These are phyloP conservation scores for Colletotrichum godetiae DNA, from an alignment of 2,329 filamentous ascomycete species.

Conservation along the genomic window DNA sequence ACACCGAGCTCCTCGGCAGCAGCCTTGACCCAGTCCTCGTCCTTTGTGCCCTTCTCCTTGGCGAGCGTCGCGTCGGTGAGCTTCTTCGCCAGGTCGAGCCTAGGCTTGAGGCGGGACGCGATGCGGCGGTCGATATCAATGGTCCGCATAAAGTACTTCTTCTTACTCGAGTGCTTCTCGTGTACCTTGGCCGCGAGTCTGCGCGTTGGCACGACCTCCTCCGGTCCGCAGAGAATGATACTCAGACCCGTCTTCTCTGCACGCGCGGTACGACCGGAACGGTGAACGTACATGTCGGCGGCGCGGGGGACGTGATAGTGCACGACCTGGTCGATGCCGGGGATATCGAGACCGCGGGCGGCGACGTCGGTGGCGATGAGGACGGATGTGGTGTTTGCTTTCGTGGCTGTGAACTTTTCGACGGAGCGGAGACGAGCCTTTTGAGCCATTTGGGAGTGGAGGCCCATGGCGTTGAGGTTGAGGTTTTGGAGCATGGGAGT, in stretches of 20 bases:
- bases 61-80: slow-evolving; percentile 86
- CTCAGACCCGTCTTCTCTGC: slow-evolving; percentile 82
- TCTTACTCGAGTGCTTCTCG: slow-evolving; percentile 62
- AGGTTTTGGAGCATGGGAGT: slow-evolving; percentile 87
- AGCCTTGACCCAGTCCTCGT: slow-evolving; percentile 84
- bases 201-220: slow-evolving; percentile 87
- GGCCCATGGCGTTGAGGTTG: slow-evolving; percentile 77
- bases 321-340: slow-evolving; percentile 86
- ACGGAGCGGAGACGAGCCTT: slow-evolving; percentile 94
- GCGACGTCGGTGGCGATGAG: slow-evolving; percentile 95
- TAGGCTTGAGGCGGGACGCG: slow-evolving; percentile 79
- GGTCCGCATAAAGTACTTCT: slow-evolving; percentile 76
- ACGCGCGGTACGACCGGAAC: slow-evolving; percentile 93
- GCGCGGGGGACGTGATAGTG: slow-evolving; percentile 96
- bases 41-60: slow-evolving; percentile 86
- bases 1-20: slow-evolving; percentile 94
- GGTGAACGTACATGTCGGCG: slow-evolving; percentile 94
- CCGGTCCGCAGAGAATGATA: slow-evolving; percentile 88
- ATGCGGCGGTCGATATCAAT: slow-evolving; percentile 87
- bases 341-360: slow-evolving; percentile 92
- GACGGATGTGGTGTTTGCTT: slow-evolving; percentile 68
- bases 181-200: slow-evolving; percentile 91
- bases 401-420: slow-evolving; percentile 82
- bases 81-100: slow-evolving; percentile 84
- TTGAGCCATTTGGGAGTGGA: slow-evolving; percentile 96